Conservation (phyloP, 192 early-diverging fungal species). For the Gamsiella multidivaricata region DNA sequence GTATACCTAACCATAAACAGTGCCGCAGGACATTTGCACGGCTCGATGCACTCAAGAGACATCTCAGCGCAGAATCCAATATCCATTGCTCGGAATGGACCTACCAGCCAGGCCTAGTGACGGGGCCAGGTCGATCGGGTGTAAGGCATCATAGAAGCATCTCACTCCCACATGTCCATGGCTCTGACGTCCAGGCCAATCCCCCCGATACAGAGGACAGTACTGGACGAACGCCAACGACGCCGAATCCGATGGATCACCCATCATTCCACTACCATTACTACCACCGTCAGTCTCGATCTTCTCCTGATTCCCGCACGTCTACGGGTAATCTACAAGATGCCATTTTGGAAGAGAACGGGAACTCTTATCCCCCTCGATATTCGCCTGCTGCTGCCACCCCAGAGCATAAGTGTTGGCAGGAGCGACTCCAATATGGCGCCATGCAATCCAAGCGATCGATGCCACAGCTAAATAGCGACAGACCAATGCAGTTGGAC, state of each 20-base stretch:
- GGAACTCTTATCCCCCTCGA: neutral
- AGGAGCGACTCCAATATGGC: neutral
- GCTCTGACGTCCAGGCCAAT: neutral
- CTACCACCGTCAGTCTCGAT: conserved; percentile 4
- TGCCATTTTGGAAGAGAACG: neutral
- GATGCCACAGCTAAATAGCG: neutral
- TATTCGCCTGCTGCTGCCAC: neutral
- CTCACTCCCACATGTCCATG: conserved; percentile 30
- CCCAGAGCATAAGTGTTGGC: conserved; percentile 1
- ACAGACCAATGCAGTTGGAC: conserved; percentile 3
- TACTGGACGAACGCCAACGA: conserved; percentile 11
- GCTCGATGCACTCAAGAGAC: conserved; percentile 66
- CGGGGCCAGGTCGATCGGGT: neutral
- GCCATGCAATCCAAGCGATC: conserved; percentile 16
- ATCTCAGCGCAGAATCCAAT: conserved; percentile 61
- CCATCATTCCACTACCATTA: conserved; percentile 7
- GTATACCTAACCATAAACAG: neutral
- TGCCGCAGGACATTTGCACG: conserved; percentile 64
- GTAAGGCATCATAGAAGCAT: conserved; percentile 15
- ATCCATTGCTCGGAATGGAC: conserved; percentile 45
- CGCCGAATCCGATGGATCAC: conserved; percentile 24
- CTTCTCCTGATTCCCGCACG: neutral
- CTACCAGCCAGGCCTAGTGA: conserved; percentile 24
- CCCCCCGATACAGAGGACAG: conserved; percentile 1
- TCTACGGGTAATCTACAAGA: neutral